Conservation (phyloP, 2,329 filamentous ascomycete species). For the Tolypocladium ophioglossoides region DNA sequence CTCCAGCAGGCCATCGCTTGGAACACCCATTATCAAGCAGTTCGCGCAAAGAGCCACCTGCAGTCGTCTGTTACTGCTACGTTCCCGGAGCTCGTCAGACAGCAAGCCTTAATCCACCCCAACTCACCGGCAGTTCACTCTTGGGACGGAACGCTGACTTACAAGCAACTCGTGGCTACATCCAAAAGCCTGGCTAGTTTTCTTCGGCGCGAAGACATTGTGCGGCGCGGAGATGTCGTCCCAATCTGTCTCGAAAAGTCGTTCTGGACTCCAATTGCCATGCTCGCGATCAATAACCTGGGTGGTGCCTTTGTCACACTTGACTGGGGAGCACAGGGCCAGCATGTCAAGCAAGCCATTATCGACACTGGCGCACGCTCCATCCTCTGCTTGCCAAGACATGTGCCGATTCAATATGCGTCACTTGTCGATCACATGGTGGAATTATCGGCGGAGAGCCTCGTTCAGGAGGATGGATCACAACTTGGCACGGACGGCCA, state of each 20-base stretch:
- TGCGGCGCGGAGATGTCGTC: constrained; percentile 14
- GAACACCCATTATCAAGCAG: not conserved
- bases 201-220: constrained; percentile 5
- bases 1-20: not conserved
- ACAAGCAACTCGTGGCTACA: constrained; percentile 24
- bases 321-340: constrained; percentile 17
- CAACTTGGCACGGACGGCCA: too few relatives aligned
- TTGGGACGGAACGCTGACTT: constrained; percentile 33
- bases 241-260: constrained; percentile 27
- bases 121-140: constrained; percentile 26
- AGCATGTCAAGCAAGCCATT: constrained; percentile 2
- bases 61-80: not conserved
- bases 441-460: not conserved
- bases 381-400: not conserved
- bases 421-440: not conserved
- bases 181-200: constrained; percentile 26
- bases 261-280: constrained; percentile 19
- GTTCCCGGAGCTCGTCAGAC: not conserved
- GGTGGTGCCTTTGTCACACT: constrained; percentile 20
- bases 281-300: constrained; percentile 23
- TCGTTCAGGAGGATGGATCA: not conserved
- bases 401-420: not conserved
- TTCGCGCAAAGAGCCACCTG: not conserved
- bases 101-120: constrained; percentile 21
- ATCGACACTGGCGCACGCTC: not conserved